Evolutionary conservation across 345 rosid species (phyloP), one percentile per base, ranked within the genome.

Genomic region (Combretum micranthum): DNA sequence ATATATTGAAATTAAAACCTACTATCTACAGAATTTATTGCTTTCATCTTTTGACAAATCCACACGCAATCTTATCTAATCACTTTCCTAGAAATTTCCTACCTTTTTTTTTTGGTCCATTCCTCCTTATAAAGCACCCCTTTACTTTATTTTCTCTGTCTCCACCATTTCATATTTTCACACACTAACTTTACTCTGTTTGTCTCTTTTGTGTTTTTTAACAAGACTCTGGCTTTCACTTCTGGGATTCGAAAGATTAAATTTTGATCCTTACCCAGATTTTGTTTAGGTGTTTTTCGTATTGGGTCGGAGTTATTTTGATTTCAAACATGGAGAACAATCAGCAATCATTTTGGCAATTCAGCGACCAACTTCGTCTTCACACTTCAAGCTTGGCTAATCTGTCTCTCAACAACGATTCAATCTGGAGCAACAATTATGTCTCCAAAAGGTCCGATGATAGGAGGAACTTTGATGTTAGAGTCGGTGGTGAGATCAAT

Each of bases 321-420:
- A 14, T 2, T 72, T 45, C 49, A 61, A 64, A 75, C 67, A 76
- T 69, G 65, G 79, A 76, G 87, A 83, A 78, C 60, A 78, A 10
- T 64, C 52, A 73, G 63, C 72, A 67, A 20, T 83, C 81, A 76
- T 85, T 79, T 65, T 88, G 96, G 96, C 86, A 85, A 53, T 59
- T 88, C 64, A 92, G 90, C 18, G 96, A 88, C 61, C 89, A 88
- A 67, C 90, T 88, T 14, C 78, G 96, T 66, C 50, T 53, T 87
- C 5, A 92, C 85, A 75, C 92, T 84, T 69, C 89, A 79, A 42
- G 69, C 82, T 45, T 88, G 96, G 96, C 55, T 75, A n/a, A 64
- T 85, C 64, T 92, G 78, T 72, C 92, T 89, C 1, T 80, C 90
- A 10, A 85, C 71, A 66, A 61, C 83, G 74, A 89, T 89, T n/a